Percentiles rank a stretch among this genome's conserved stretches.
phyloP scores from a whole-genome alignment of 495 filamentous ascomycete species.

The Xylaria nigripes region DNA sequence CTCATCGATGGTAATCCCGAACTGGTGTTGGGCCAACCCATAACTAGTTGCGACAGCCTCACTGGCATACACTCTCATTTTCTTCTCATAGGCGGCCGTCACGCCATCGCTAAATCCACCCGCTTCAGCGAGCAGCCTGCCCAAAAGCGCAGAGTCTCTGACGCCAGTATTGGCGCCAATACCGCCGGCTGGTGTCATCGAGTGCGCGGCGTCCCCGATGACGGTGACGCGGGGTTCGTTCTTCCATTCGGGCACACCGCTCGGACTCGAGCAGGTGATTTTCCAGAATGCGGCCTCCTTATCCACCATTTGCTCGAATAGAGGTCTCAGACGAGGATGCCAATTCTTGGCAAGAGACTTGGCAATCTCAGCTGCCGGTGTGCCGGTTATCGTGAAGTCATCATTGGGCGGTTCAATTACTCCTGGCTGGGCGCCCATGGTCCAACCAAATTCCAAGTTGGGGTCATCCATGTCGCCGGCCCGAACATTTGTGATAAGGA shows the following conservation, averaged over 20 bases:
- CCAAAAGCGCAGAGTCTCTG: constrained; percentile 42
- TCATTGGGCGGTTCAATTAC: constrained; percentile 43
- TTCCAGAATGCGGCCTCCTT: constrained; percentile 48
- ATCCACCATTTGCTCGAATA: constrained; percentile 45
- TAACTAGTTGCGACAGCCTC: constrained; percentile 43
- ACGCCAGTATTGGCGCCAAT: constrained; percentile 54
- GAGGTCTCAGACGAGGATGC: constrained; percentile 40
- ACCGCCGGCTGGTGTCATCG: constrained; percentile 54
- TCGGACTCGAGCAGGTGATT: constrained; percentile 46
- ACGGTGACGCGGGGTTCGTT: constrained; percentile 49
- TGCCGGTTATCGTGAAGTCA: constrained; percentile 43
- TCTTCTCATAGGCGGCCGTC: constrained; percentile 44
- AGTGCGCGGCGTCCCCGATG: constrained; percentile 53
- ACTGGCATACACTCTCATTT: constrained; percentile 49
- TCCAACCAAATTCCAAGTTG: constrained; percentile 46
- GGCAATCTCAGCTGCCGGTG: constrained; percentile 41
- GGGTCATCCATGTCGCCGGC: constrained; percentile 48
- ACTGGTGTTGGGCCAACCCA: constrained; percentile 27
- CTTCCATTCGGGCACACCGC: constrained; percentile 42
- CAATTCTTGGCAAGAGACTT: constrained; percentile 40
- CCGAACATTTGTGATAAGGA: constrained; percentile 48
- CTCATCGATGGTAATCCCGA: constrained; percentile 36
- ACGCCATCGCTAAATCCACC: constrained; percentile 35
- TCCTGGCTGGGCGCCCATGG: constrained; percentile 44
- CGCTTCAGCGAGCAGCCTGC: constrained; percentile 36